Evolutionary conservation across 78 protist genomes (phyloP).

Genomic region (Planoprotostelium fungivorum): DNA sequence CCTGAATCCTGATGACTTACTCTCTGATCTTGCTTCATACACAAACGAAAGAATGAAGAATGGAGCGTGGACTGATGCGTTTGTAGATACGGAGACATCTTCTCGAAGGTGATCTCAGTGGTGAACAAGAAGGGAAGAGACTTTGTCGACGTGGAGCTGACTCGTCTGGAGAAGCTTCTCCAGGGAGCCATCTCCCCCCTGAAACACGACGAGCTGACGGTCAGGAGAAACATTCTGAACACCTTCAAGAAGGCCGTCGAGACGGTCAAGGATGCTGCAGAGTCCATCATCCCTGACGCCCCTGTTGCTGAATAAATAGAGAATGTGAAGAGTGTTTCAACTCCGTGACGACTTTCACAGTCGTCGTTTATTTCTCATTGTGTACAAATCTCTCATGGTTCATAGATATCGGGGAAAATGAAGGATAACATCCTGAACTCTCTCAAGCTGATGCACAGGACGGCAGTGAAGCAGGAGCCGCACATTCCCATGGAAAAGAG

Average conservation of each 20-base stretch:
- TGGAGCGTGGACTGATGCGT: not conserved
- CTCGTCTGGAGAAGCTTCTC: conserved; percentile 53
- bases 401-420: too few relatives aligned
- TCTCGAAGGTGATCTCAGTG: conserved; percentile 46
- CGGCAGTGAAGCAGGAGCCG: too few relatives aligned
- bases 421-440: too few relatives aligned
- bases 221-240: conserved; percentile 54
- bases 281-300: too few relatives aligned
- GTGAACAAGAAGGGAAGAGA: conserved; percentile 44
- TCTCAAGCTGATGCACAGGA: too few relatives aligned
- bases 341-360: too few relatives aligned
- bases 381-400: too few relatives aligned
- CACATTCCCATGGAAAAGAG: too few relatives aligned
- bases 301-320: too few relatives aligned
- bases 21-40: not conserved
- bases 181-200: conserved; percentile 17
- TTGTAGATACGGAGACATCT: conserved; percentile 31
- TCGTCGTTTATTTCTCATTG: too few relatives aligned
- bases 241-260: conserved; percentile 22
- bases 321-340: too few relatives aligned
- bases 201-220: conserved; percentile 56
- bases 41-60: not conserved
- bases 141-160: conserved; percentile 33
- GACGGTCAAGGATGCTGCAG: not conserved
- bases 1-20: not conserved